Base-by-base conservation (phyloP, 2,329 filamentous ascomycete species). In the Coniella lustricola region DNA sequence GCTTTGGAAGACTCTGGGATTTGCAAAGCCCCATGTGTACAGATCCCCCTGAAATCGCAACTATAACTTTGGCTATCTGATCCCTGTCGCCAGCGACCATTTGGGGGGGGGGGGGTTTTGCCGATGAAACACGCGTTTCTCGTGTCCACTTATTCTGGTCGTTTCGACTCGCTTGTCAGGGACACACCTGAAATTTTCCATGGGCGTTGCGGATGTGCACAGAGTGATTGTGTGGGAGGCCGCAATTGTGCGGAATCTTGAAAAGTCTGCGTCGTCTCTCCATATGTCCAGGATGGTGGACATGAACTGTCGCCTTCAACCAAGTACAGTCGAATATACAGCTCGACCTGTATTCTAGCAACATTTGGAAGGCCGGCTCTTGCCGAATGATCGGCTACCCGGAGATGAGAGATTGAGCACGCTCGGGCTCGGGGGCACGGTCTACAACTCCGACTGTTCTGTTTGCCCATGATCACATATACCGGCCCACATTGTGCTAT, bases 61-160 rank as follows among this genome's bases (percentile, higher is more conserved):
- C 25, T 29, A 29, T 22, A 4, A 22, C n/a, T 14, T 21, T 10
- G 17, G 22, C 14, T 25, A 14, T 21, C 14, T 31, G n/a, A 25
- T 18, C 41, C 43, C 43, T 45, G 43, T 38, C 43, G 34, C 22
- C 16, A 17, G 33, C 43, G 40, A 43, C 40, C 18, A 17, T 41
- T 44, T 44, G 38, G 44, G 50, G 21, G 44, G 50, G 21, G 14
- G 31, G 33, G n/a, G n/a, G n/a, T n/a, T n/a, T n/a, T n/a, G n/a
- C n/a, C n/a, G n/a, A 50, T 52, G 47, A 50, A 50, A 52, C 50
- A 46, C 47, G 33, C 50, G 48, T 50, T 50, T 52, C 50, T 52
- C 50, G 50, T 52, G 50, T 52, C 50, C 50, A 49, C 38, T 25
- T 16, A 16, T 33, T 34, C 25, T 37, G 46, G 46, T 16, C 33